These are phyloP conservation scores for Papiliotrema laurentii DNA, from an alignment of 1,284 basidiomycete genomes.

Conservation along the genomic window DNA sequence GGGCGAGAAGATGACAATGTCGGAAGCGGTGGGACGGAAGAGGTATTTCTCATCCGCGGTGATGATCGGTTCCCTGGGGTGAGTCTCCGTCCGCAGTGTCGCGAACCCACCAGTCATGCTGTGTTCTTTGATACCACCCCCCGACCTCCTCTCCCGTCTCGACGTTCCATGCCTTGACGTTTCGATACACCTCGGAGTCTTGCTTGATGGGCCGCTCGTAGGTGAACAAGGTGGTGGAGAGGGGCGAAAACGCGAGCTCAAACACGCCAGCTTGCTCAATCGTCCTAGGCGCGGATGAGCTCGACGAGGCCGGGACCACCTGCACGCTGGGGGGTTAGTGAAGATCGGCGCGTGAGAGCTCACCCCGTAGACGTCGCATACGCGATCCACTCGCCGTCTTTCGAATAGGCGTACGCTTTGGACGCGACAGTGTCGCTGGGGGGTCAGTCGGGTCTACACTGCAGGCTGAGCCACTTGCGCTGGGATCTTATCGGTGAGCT, in stretches of 20 bases:
- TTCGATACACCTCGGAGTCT: constrained; percentile 46
- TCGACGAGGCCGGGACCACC: constrained; percentile 26
- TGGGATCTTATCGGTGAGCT: constrained; percentile 62
- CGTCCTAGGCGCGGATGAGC: constrained; percentile 21
- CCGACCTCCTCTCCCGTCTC: constrained; percentile 39
- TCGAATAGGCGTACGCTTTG: constrained; percentile 76
- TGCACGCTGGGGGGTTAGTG: constrained; percentile 19
- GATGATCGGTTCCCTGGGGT: constrained; percentile 69
- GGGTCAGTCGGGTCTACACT: constrained; percentile 60
- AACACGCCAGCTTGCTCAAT: constrained; percentile 62
- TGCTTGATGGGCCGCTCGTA: constrained; percentile 70
- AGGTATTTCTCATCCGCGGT: constrained; percentile 87
- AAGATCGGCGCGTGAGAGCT: constrained; percentile 3
- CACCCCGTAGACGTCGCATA: constrained; percentile 62
- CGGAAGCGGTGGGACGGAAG: constrained; percentile 58
- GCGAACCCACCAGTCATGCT: constrained; percentile 40
- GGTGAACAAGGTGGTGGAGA: constrained; percentile 85
- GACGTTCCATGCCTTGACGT: constrained; percentile 44
- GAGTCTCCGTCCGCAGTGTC: not conserved
- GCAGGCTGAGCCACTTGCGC: constrained; percentile 39
- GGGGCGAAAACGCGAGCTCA: constrained; percentile 86
- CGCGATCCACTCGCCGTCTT: constrained; percentile 80
- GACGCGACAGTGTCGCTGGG: constrained; percentile 49
- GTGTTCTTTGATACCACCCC: constrained; percentile 44
- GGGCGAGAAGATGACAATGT: constrained; percentile 75